Conservation (phyloP, 495 filamentous ascomycete species). For the Sordaria brevicollis region DNA sequence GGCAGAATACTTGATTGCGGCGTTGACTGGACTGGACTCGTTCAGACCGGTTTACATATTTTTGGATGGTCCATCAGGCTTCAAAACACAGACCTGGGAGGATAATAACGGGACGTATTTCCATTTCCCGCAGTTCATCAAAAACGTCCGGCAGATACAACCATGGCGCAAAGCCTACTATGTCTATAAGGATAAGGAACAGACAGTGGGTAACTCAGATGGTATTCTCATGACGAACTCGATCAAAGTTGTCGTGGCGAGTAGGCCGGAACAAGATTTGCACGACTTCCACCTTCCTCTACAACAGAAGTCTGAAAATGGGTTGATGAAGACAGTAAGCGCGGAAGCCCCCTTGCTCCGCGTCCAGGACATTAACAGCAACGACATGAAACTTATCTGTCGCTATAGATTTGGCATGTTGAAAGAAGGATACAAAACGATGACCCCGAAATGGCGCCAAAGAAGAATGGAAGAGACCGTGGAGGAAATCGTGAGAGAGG, state of each 20-base stretch:
- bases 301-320: neutral
- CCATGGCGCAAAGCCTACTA: neutral
- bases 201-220: neutral
- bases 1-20: neutral
- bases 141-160: neutral
- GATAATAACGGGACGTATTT: neutral
- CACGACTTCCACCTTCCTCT: neutral
- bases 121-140: neutral
- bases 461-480: neutral
- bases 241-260: neutral
- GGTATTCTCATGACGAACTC: neutral
- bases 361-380: neutral
- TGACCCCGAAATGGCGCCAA: neutral
- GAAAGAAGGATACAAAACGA: neutral
- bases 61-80: neutral
- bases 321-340: neutral
- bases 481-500: neutral
- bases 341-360: neutral
- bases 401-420: neutral
- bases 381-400: neutral
- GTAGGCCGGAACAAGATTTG: neutral
- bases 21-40: neutral
- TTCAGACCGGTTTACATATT: neutral
- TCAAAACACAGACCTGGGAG: neutral
- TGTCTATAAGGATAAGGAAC: neutral